phyloP scores from a whole-genome alignment of 352 stramenopile genomes.

The Pythium monospermum region DNA sequence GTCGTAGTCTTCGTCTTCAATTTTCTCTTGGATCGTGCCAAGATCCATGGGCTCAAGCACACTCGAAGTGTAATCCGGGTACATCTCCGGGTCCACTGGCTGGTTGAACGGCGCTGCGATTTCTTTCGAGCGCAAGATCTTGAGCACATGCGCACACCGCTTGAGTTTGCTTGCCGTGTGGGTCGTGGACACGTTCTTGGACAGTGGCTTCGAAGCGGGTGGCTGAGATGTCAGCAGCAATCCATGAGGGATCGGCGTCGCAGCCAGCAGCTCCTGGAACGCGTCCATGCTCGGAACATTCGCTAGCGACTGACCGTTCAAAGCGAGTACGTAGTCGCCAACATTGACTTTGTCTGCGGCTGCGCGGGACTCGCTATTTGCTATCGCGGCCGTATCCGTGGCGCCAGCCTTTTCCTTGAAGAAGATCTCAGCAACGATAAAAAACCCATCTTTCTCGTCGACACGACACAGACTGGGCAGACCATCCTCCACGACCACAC shows the following conservation, averaged over 20 bases:
- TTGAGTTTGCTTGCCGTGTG: conserved; percentile 56
- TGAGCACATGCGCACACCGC: conserved; percentile 63
- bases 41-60: conserved; percentile 81
- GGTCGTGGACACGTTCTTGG: conserved; percentile 62
- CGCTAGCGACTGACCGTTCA: conserved; percentile 13
- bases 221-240: conserved; percentile 47
- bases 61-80: conserved; percentile 78
- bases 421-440: conserved; percentile 32
- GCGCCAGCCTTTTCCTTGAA: conserved; percentile 1
- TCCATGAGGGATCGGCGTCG: conserved; percentile 33
- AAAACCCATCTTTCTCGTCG: conserved; percentile 30
- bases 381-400: conserved; percentile 1
- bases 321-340: conserved; percentile 15
- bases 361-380: conserved; percentile 1
- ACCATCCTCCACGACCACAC: conserved; percentile 38
- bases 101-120: conserved; percentile 76
- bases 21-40: conserved; percentile 74
- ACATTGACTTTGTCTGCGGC: conserved; percentile 9
- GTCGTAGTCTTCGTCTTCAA: conserved; percentile 85
- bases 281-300: neutral
- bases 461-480: conserved; percentile 13
- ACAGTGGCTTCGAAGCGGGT: conserved; percentile 32
- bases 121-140: conserved; percentile 75
- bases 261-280: neutral
- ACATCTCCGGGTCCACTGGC: conserved; percentile 76